These are phyloP conservation scores for Aristolochia californica DNA, from an alignment of 164 flowering plant genomes.

Conservation along the genomic window DNA sequence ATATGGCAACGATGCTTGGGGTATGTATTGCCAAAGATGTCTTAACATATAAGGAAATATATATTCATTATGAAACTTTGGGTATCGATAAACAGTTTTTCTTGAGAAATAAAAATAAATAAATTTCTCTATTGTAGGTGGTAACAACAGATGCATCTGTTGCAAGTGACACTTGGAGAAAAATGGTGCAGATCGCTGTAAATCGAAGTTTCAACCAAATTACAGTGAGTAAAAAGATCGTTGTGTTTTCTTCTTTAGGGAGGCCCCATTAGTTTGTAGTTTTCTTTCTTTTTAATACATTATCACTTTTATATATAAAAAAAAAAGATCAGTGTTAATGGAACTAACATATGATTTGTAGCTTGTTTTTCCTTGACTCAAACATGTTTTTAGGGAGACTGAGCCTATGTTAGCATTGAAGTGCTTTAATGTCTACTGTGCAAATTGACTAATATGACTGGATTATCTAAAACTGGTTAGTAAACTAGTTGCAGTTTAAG, in stretches of 20 bases:
- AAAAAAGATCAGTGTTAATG: neutral
- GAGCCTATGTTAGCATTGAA: no score
- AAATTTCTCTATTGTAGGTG: conserved; percentile 39
- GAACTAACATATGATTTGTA: no score
- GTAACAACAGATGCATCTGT: conserved; percentile 89
- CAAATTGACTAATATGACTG: no score
- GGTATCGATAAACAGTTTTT: neutral
- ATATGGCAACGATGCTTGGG: conserved; percentile 99
- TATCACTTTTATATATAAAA: no score
- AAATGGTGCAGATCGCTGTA: conserved; percentile 81
- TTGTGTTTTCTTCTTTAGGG: neutral
- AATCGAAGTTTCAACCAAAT: conserved; percentile 95
- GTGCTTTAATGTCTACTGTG: no score
- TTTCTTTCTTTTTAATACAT: neutral
- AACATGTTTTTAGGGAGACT: no score
- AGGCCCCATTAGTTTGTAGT: neutral
- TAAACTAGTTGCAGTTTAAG: no score
- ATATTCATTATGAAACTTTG: neutral
- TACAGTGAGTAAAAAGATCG: conserved; percentile 39
- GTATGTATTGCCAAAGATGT: conserved; percentile 33
- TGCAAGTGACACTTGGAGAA: conserved; percentile 73
- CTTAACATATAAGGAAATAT: neutral
- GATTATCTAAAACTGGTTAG: no score
- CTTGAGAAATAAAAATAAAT: neutral
- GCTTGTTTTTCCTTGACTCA: no score